Base-by-base conservation (phyloP, 73 alveolate species). In the Halteria grandinella region DNA sequence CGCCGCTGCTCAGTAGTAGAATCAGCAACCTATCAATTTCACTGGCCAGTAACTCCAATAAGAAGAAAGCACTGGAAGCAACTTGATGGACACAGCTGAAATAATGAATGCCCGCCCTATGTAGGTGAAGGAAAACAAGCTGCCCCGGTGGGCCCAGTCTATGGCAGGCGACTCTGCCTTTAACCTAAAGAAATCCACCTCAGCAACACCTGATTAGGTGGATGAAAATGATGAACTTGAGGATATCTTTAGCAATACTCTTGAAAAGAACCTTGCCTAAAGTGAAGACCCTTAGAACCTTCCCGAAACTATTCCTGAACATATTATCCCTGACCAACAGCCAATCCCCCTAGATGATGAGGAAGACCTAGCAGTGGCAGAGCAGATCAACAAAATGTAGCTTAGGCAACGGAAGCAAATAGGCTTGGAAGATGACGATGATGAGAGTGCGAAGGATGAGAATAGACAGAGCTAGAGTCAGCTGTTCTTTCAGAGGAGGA, bases 81-180 rank as follows among this genome's bases (percentile, higher is more conserved):
- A n/a, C n/a, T n/a, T n/a, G n/a, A n/a, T n/a, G n/a, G n/a, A n/a
- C n/a, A n/a, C n/a, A n/a, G n/a, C n/a, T n/a, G n/a, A n/a, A n/a
- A n/a, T n/a, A n/a, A n/a, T n/a, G n/a, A n/a, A n/a, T n/a, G n/a
- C n/a, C n/a, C n/a, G n/a, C n/a, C n/a, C n/a, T n/a, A n/a, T n/a
- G 10, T 15, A 39, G 25, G 55, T 47, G n/a, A 66, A 47, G 39
- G 66, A 66, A n/a, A 66, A 47, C 29, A 66, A 66, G 17, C 53
- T 66, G 36, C 80, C 80, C 15, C 39, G 80, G 47, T 66, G 80
- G 80, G 80, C 80, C 28, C 8, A 45, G 32, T 66, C 80, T 5
- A 66, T 66, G 11, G 23, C 80, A 17, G 80, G 80, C 3, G 80
- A n/a, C n/a, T n/a, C n/a, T n/a, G n/a, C n/a, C n/a, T n/a, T n/a